These are phyloP conservation scores for Pseudopithomyces maydicus DNA, from an alignment of 2,329 filamentous ascomycete genomes.

Conservation along the genomic window DNA sequence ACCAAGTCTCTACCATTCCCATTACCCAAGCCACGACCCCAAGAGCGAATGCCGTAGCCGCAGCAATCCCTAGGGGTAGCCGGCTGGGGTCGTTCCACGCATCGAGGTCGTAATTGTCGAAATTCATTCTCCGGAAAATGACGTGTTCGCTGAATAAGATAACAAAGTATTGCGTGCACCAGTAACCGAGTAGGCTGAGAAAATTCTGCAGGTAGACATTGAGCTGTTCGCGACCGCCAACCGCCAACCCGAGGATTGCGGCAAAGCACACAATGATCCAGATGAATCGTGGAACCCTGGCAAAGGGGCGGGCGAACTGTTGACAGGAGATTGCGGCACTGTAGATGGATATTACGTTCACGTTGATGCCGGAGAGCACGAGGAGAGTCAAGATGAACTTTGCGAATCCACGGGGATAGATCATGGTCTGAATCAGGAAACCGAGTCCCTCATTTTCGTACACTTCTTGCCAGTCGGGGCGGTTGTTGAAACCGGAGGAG, in stretches of 20 bases:
- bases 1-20: slow-evolving; percentile 65
- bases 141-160: slow-evolving; percentile 54
- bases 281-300: slow-evolving; percentile 58
- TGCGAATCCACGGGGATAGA: slow-evolving; percentile 53
- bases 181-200: slow-evolving; percentile 53
- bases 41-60: slow-evolving; percentile 44
- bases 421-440: slow-evolving; percentile 53
- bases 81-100: slow-evolving; percentile 53
- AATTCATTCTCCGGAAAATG: slow-evolving; percentile 57
- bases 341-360: slow-evolving; percentile 58
- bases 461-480: slow-evolving; percentile 43
- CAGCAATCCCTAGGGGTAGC: slow-evolving; percentile 51
- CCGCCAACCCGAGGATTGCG: slow-evolving; percentile 50
- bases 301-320: slow-evolving; percentile 54
- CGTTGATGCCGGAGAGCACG: slow-evolving; percentile 51
- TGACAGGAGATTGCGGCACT: slow-evolving; percentile 52
- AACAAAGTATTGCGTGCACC: slow-evolving; percentile 53
- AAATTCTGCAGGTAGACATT: slow-evolving; percentile 53
- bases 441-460: slow-evolving; percentile 53
- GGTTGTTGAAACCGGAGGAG: slow-evolving; percentile 41
- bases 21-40: slow-evolving; percentile 55
- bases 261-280: slow-evolving; percentile 53
- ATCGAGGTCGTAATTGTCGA: slow-evolving; percentile 51
- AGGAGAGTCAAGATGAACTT: slow-evolving; percentile 55
- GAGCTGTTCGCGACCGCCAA: slow-evolving; percentile 50